Percentiles rank a stretch among this genome's conserved stretches.
Conservation (phyloP, 1,284 basidiomycete species). For the Peniophora sp. region DNA sequence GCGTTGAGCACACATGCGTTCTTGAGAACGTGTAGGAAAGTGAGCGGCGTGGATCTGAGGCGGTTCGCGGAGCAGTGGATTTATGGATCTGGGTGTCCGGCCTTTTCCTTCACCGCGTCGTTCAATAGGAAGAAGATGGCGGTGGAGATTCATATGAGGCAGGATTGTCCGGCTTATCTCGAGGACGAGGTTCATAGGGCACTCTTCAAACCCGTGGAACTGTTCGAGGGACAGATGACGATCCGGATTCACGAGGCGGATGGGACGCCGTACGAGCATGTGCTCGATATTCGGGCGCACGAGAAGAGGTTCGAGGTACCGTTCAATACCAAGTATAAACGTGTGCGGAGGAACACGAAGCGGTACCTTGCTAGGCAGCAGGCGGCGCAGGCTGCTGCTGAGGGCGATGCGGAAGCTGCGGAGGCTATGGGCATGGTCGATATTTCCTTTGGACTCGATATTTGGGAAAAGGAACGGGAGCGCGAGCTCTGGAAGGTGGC, state of each 20-base stretch:
- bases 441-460: slow-evolving; percentile 90
- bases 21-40: slow-evolving; percentile 87
- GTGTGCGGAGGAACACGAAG: slow-evolving; percentile 90
- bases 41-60: slow-evolving; percentile 85
- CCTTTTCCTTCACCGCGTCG: slow-evolving; percentile 82
- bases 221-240: slow-evolving; percentile 97
- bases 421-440: slow-evolving; percentile 94
- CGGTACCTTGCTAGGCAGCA: slow-evolving; percentile 91
- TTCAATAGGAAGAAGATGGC: slow-evolving; percentile 99
- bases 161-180: slow-evolving; percentile 74
- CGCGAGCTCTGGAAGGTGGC: slow-evolving; percentile 93
- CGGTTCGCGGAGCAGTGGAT: slow-evolving; percentile 98
- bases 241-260: slow-evolving; percentile 99
- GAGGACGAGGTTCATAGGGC: slow-evolving; percentile 61
- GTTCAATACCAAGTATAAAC: slow-evolving; percentile 99
- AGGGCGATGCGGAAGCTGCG: slow-evolving; percentile 83
- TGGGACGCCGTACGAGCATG: slow-evolving; percentile 98
- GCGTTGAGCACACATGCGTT: slow-evolving; percentile 87
- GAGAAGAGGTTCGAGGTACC: slow-evolving; percentile 95
- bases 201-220: slow-evolving; percentile 74
- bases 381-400: slow-evolving; percentile 87
- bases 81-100: slow-evolving; percentile 93
- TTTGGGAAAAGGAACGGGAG: slow-evolving; percentile 95
- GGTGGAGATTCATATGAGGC: slow-evolving; percentile 91
- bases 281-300: slow-evolving; percentile 82